A percentile compares a stretch with the other conserved stretches of the same genome.
These are phyloP conservation scores for Eucalyptus pauciflora DNA, from an alignment of 345 rosid genomes.

Conservation along the genomic window DNA sequence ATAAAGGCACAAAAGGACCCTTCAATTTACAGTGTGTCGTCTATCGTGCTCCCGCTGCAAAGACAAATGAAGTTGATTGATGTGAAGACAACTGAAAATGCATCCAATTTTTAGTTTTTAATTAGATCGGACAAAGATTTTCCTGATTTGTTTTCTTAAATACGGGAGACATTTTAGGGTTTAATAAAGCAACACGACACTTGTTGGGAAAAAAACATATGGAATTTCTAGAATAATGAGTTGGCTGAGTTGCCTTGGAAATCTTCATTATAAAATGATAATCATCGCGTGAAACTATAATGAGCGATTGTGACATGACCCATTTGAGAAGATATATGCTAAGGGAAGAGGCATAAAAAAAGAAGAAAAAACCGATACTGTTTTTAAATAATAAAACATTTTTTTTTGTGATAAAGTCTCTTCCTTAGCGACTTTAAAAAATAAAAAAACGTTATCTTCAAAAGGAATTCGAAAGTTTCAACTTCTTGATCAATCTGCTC, in stretches of 20 bases:
- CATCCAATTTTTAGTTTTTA: not conserved
- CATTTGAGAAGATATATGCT: not conserved
- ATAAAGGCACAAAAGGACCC: no score
- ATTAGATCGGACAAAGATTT: not conserved
- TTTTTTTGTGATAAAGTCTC: not conserved
- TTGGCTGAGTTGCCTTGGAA: not conserved
- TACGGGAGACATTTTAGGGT: not conserved
- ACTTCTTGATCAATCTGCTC: not conserved
- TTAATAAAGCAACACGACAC: not conserved
- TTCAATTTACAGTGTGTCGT: no score
- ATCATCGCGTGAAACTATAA: no score
- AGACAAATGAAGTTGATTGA: not conserved
- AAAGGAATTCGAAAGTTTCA: not conserved
- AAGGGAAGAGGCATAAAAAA: not conserved
- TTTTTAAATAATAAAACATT: accelerated
- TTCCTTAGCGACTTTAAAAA: not conserved
- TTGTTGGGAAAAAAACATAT: not conserved
- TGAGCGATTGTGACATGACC: not conserved
- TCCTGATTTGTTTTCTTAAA: not conserved
- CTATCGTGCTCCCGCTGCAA: not conserved
- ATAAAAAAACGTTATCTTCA: not conserved
- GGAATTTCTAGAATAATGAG: not conserved
- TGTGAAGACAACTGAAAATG: not conserved
- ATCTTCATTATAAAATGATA: no score
- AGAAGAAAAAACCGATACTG: not conserved